A percentile compares a stretch with the other conserved stretches of the same genome.
Conservation (phyloP, 2,329 filamentous ascomycete genomes). For the Phoma herbarum region DNA sequence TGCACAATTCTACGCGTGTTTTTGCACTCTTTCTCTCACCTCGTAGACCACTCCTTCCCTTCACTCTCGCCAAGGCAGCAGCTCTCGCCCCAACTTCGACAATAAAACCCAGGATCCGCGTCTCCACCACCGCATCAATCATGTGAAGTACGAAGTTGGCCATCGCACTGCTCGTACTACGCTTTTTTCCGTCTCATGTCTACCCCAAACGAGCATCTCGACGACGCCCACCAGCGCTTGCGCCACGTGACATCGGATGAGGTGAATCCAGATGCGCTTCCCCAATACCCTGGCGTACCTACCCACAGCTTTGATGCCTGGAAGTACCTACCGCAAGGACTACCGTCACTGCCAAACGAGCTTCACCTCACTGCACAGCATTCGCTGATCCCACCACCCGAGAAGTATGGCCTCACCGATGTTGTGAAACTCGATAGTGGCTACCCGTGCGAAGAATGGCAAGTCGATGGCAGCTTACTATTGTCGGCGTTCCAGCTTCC, state of each 20-base stretch:
- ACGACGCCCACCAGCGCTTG: conserved; percentile 3
- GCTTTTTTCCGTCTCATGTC: conserved; percentile 2
- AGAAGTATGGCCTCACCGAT: not conserved
- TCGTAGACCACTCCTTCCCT: conserved; percentile 13
- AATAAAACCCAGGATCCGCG: conserved; percentile 1
- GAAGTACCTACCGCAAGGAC: not conserved
- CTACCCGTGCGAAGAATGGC: not conserved
- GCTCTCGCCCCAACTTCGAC: not conserved
- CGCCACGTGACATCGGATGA: not conserved
- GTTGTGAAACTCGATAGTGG: not conserved
- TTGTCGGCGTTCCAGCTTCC: not conserved
- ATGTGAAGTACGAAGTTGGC: not conserved
- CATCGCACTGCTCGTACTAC: not conserved
- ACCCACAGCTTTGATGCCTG: not conserved
- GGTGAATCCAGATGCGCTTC: not conserved
- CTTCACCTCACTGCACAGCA: not conserved
- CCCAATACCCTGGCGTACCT: not conserved
- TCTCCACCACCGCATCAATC: not conserved
- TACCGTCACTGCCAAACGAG: not conserved
- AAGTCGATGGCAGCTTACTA: not conserved
- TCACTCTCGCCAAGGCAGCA: conserved; percentile 17
- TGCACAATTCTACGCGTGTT: not conserved
- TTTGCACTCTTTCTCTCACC: conserved; percentile 5
- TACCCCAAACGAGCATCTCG: not conserved
- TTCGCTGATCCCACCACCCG: not conserved